Evolutionary conservation across 2,329 filamentous ascomycete species (phyloP).

Genomic region (Ceratocystiopsis minuta): DNA sequence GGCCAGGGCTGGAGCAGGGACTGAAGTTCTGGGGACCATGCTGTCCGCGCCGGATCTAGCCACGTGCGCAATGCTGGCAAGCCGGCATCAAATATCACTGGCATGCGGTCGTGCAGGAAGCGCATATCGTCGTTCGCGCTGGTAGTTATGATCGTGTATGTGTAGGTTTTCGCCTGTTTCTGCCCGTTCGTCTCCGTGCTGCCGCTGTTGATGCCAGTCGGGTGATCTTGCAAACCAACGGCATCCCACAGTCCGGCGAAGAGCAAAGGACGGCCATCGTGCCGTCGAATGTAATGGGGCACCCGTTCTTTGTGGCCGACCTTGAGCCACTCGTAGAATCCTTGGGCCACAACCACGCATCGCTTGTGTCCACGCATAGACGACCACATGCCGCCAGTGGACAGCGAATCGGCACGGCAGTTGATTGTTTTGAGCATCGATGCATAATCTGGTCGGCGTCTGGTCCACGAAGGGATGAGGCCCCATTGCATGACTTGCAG

Average conservation of each 20-base stretch:
- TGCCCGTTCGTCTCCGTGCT: too few relatives aligned
- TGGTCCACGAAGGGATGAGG: slow-evolving; percentile 84
- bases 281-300: slow-evolving; percentile 68
- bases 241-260: slow-evolving; percentile 80
- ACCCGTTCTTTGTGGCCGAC: slow-evolving; percentile 59
- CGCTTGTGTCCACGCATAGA: slow-evolving; percentile 79
- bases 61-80: slow-evolving; percentile 53
- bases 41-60: slow-evolving; percentile 54
- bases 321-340: slow-evolving; percentile 94
- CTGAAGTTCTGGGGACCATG: slow-evolving; percentile 69
- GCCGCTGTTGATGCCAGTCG: too few relatives aligned
- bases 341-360: slow-evolving; percentile 74
- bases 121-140: slow-evolving; percentile 63
- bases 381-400: slow-evolving; percentile 71
- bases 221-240: too few relatives aligned
- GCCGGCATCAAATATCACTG: slow-evolving; percentile 67
- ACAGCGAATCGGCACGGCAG: slow-evolving; percentile 75
- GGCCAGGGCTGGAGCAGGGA: slow-evolving; percentile 48
- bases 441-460: slow-evolving; percentile 59
- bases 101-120: slow-evolving; percentile 92
- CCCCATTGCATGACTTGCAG: slow-evolving; percentile 95
- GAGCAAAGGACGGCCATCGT: slow-evolving; percentile 69
- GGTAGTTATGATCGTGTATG: slow-evolving; percentile 89
- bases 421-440: slow-evolving; percentile 82
- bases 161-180: slow-evolving; percentile 48